Conservation (phyloP, 1,284 basidiomycete species). For the Pseudozyma pruni region DNA sequence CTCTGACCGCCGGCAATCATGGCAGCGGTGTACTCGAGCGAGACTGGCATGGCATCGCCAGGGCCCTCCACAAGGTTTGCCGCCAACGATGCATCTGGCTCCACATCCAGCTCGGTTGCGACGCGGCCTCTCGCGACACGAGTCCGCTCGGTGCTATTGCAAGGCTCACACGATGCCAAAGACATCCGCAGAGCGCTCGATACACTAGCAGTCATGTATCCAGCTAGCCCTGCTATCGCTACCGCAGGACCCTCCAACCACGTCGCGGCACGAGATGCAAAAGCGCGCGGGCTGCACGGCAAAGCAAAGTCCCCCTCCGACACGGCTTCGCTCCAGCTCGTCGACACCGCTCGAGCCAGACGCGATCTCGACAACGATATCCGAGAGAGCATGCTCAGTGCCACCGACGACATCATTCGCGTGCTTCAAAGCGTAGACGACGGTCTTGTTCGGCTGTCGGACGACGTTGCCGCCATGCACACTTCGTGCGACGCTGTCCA, state of each 20-base stretch:
- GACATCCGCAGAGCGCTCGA: constrained; percentile 23
- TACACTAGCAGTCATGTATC: constrained; percentile 40
- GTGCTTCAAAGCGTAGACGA: constrained; percentile 87
- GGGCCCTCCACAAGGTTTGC: constrained; percentile 9
- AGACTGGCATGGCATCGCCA: neutral
- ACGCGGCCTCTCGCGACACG: constrained; percentile 30
- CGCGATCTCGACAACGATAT: constrained; percentile 84
- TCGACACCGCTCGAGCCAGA: constrained; percentile 73
- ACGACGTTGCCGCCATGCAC: constrained; percentile 36
- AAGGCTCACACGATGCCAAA: constrained; percentile 17
- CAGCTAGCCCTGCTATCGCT: constrained; percentile 2
- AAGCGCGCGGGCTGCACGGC: neutral
- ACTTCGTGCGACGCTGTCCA: constrained; percentile 38
- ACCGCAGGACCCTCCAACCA: neutral
- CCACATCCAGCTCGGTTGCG: constrained; percentile 6
- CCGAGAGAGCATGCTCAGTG: constrained; percentile 80
- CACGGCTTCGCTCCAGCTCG: constrained; percentile 5
- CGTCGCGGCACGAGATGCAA: neutral
- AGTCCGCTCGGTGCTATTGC: constrained; percentile 32
- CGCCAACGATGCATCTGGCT: neutral
- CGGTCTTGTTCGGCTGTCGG: constrained; percentile 67
- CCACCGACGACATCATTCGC: constrained; percentile 81
- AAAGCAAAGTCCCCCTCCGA: neutral
- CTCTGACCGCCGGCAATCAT: constrained; percentile 1
- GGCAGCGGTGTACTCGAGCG: constrained; percentile 5